Evolutionary conservation across 495 filamentous ascomycete genomes (phyloP), one percentile per base, ranked within the genome.

Genomic region (Aspergillus bridgeri): DNA sequence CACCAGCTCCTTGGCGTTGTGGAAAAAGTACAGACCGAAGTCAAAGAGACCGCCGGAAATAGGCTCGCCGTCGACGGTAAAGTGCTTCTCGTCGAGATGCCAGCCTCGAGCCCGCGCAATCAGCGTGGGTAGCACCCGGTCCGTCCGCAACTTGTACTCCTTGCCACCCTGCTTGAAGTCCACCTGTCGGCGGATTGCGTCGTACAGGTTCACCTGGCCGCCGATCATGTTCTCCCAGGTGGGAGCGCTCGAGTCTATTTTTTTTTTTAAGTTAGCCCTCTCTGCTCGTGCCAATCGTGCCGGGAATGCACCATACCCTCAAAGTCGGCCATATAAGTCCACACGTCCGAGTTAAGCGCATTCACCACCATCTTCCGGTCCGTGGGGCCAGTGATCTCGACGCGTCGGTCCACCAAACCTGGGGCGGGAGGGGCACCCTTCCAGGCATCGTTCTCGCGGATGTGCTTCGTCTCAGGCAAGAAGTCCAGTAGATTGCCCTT

Each of bases 181-280:
- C 63, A 98, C 85, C 75, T 96, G 89, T 56, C 86, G 86, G 58
- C 94, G 91, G 65, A 96, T 89, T 54, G 95, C 95, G 67, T 99
- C 94, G 79, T 98, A 96, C 57, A 99, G 81, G 79, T 99, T 99
- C 53, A 97, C 86, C 79, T 99, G 94, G 53, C 94, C 94, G 69
- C 94, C 94, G 77, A 97, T 85, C 93, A 99, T 97, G 81, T 98
- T 99, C 49, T 96, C 91, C 94, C 94, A 99, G 22, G 94, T 98
- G 27, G 94, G 94, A 22, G 95, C 94, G 72, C 84, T 96, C 4
- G 94, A 98, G 72, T 99, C 94, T 96, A 61, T 18, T 1, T 13
- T 20, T 4, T 11, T 20, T 1, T 25, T 61, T 54, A 60, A 22
- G 13, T 44, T 42, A 23, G 15, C 43, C 43, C 33, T 42, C 49